Percentiles rank a stretch among this genome's conserved stretches.
Conservation (phyloP, 139 green algal species). For the Nannochloris sp. region DNA sequence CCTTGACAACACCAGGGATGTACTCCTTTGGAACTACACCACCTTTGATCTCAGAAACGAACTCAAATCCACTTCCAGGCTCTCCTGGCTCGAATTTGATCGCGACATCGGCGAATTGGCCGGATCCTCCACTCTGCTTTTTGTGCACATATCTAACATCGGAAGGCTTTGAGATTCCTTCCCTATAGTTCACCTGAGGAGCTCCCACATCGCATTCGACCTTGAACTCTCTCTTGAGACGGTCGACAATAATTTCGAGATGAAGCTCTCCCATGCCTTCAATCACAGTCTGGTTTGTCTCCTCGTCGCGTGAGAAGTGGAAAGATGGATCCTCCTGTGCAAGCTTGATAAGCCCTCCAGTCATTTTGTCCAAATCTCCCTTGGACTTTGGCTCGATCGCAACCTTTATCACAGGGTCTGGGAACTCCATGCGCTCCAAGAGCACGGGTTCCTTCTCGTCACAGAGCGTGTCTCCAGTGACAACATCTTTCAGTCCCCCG, state of each 20-base stretch:
- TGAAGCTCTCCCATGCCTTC: constrained; percentile 99
- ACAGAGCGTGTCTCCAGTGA: constrained; percentile 94
- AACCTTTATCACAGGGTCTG: constrained; percentile 98
- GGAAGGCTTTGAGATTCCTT: constrained; percentile 73
- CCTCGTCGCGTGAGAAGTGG: constrained; percentile 72
- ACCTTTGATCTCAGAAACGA: constrained; percentile 94
- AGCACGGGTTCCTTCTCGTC: constrained; percentile 84
- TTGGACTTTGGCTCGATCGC: constrained; percentile 98
- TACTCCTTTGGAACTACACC: constrained; percentile 96
- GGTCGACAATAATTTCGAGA: constrained; percentile 98
- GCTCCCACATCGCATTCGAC: constrained; percentile 85
- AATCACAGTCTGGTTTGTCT: constrained; percentile 94
- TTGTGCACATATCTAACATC: constrained; percentile 95
- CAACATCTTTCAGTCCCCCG: constrained; percentile 89
- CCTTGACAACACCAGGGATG: constrained; percentile 93
- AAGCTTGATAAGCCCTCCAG: constrained; percentile 89
- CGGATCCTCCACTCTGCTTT: constrained; percentile 94
- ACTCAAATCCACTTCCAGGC: constrained; percentile 88
- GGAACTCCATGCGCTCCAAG: constrained; percentile 99
- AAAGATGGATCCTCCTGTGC: constrained; percentile 97
- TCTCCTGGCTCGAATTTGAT: constrained; percentile 94
- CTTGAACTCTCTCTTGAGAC: constrained; percentile 95
- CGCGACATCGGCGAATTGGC: constrained; percentile 95
- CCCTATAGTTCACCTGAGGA: constrained; percentile 97
- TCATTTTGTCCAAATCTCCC: constrained; percentile 95